Evolutionary conservation across 1,284 basidiomycete genomes (phyloP), one percentile per base, ranked within the genome.

Genomic region (Ganoderma boninense): DNA sequence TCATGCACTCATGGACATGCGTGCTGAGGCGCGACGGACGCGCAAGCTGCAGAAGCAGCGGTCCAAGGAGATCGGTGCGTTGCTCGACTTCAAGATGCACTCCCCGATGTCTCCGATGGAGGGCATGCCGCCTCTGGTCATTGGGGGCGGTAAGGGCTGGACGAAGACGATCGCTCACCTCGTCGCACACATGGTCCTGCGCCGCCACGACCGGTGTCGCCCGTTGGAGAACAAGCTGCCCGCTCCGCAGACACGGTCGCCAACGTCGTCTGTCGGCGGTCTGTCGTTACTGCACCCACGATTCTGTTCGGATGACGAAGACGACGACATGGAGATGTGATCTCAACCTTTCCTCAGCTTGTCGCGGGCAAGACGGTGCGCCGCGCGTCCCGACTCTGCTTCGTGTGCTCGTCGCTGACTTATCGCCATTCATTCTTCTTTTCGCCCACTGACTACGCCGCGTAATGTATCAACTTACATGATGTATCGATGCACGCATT

Each of bases 141-240:
- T 62, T 5, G 60, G 60, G 1, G 63, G 72, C 18, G 76, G 77
- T 57, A 78, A 79, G 73, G 77, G 78, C 56, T 74, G 73, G 57
- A 80, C 82, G 66, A 75, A 79, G 56, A 85, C 74, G 68, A 80
- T 89, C 75, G 79, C 83, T 46, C 87, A 88, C 68, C 80, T 89
- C 23, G 86, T 89, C 62, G 88, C 88, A 66, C 85, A 85, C 77
- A 89, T 89, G 88, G 78, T 88, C 56, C 81, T 89, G 72, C 82
- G 84, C 64, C 77, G 89, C 66, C 80, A 79, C 69, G 84, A 87
- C 60, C 76, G 78, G 4, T 78, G 69, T 32, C 80, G 84, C 49
- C 81, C 83, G 42, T 77, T 86, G 63, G 79, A 81, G 64, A 81
- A 80, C 71, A 79, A 72, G 49, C n/a, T 42, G 2, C 72, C 65